Evolutionary conservation across 139 green algal species (phyloP).

Genomic region (Coelastrella sp.): DNA sequence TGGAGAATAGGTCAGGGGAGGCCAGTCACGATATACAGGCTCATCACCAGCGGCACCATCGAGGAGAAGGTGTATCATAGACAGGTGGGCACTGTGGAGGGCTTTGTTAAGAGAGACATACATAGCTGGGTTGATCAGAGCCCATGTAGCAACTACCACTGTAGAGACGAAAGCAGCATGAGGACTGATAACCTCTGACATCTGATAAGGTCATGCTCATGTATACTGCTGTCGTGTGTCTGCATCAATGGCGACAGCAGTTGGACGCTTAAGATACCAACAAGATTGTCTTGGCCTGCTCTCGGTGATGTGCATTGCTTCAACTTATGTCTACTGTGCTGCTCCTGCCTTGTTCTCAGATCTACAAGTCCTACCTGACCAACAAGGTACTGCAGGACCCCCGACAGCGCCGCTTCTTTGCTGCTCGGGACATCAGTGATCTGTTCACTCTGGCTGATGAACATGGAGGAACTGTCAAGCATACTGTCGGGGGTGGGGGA

Average conservation of each 20-base stretch:
- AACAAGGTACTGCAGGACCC: slow-evolving; percentile 92
- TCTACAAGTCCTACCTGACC: slow-evolving; percentile 94
- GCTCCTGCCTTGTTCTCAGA: slow-evolving; percentile 47
- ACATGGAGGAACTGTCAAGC: slow-evolving; percentile 48
- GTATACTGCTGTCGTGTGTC: too few relatives aligned
- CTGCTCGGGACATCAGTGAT: slow-evolving; percentile 88
- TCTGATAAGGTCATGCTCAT: too few relatives aligned
- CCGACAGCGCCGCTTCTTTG: slow-evolving; percentile 94
- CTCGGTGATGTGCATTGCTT: too few relatives aligned
- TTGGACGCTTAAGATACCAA: too few relatives aligned
- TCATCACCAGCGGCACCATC: slow-evolving; percentile 95
- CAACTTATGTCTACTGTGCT: too few relatives aligned
- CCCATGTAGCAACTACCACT: too few relatives aligned
- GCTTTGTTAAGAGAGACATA: background rate
- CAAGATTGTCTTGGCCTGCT: too few relatives aligned
- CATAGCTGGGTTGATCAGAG: background rate
- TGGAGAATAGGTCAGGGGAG: slow-evolving; percentile 96
- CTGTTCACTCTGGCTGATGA: slow-evolving; percentile 93
- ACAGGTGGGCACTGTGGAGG: slow-evolving; percentile 60
- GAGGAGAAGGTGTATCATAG: slow-evolving; percentile 98
- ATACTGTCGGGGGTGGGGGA: too few relatives aligned
- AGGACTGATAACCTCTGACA: too few relatives aligned
- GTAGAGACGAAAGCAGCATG: too few relatives aligned
- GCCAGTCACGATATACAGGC: slow-evolving; percentile 94
- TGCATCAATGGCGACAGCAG: too few relatives aligned